A percentile compares a stretch with the other conserved stretches of the same genome.
These are phyloP conservation scores for Auriscalpium microsporum DNA, from an alignment of 768 basidiomycete genomes.

Conservation along the genomic window DNA sequence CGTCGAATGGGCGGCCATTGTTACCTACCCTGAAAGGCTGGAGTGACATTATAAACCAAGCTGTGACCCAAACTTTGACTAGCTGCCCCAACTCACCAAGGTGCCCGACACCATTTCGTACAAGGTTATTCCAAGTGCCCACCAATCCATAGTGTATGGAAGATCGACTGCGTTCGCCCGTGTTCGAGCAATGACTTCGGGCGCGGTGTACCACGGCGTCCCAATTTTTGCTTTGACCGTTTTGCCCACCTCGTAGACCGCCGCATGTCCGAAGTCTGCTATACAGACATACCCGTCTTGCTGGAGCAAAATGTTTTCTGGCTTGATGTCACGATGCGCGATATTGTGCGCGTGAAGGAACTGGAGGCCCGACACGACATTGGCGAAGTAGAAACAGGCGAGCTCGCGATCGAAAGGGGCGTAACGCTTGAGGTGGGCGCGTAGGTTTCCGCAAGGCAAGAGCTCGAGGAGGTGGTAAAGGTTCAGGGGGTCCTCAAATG, in stretches of 20 bases:
- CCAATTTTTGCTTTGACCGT: slow-evolving; percentile 31
- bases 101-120: slow-evolving; percentile 44
- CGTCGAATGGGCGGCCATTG: neutral
- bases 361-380: slow-evolving; percentile 41
- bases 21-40: neutral
- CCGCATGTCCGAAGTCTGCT: slow-evolving; percentile 41
- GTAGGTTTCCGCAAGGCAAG: slow-evolving; percentile 37
- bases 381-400: slow-evolving; percentile 46
- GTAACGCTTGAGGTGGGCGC: slow-evolving; percentile 24
- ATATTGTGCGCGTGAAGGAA: slow-evolving; percentile 25
- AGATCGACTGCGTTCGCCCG: slow-evolving; percentile 21
- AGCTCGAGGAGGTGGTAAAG: slow-evolving; percentile 46
- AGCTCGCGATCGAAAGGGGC: slow-evolving; percentile 25
- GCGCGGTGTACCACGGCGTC: slow-evolving; percentile 41
- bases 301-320: slow-evolving; percentile 44
- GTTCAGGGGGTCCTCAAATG: slow-evolving; percentile 38
- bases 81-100: slow-evolving; percentile 18
- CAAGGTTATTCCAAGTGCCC: slow-evolving; percentile 40
- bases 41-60: neutral
- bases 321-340: neutral
- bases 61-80: too few species aligned
- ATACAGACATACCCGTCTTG: slow-evolving; percentile 47
- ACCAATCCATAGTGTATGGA: slow-evolving; percentile 36
- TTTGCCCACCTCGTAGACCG: slow-evolving; percentile 12
- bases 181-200: slow-evolving; percentile 28